These are phyloP conservation scores for Purshia tridentata DNA, from an alignment of 306 rosid genomes.

Conservation along the genomic window DNA sequence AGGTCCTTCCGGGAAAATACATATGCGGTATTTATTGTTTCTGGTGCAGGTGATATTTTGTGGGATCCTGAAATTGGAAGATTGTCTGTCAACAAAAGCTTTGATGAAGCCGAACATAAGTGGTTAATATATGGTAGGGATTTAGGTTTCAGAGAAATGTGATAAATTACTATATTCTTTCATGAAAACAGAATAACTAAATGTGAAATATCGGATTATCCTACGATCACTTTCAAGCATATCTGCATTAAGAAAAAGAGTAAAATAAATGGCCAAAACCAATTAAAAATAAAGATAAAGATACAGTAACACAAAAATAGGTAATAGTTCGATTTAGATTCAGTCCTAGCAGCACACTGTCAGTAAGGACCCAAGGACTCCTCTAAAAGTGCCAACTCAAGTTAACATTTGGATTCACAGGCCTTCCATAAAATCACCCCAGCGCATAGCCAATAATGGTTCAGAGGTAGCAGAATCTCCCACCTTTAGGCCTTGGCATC, in stretches of 20 bases:
- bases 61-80: conserved; percentile 63
- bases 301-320: neutral
- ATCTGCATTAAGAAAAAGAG: neutral
- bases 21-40: conserved; percentile 67
- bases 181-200: neutral
- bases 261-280: neutral
- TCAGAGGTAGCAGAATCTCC: too few species aligned
- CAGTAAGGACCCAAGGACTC: too few species aligned
- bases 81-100: conserved; percentile 22
- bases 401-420: too few species aligned
- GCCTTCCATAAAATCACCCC: too few species aligned
- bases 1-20: conserved; percentile 82
- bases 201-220: neutral
- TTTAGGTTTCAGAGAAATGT: neutral
- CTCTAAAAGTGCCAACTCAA: too few species aligned
- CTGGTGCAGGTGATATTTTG: conserved; percentile 53
- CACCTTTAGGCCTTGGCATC: too few species aligned
- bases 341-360: too few species aligned
- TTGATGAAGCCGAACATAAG: neutral
- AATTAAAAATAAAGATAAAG: neutral
- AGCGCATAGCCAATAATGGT: too few species aligned
- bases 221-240: neutral
- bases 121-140: neutral
- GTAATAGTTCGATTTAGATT: too few species aligned
- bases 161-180: neutral